A percentile compares a stretch with the other conserved stretches of the same genome.
phyloP scores from a whole-genome alignment of 1,284 basidiomycete species.

The Rhodotorula sp. region DNA sequence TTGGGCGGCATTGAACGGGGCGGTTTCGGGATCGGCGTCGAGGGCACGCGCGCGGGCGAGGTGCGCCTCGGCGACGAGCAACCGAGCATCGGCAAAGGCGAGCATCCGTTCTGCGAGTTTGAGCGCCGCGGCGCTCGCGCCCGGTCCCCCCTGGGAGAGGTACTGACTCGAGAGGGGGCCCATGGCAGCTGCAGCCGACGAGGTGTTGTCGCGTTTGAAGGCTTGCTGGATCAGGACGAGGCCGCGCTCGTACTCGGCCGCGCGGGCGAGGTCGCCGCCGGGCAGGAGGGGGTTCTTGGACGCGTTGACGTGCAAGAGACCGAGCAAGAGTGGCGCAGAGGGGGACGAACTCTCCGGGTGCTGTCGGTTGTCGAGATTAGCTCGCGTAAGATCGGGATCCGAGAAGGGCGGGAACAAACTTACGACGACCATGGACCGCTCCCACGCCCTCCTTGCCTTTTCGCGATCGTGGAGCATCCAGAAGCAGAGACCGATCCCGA shows the following conservation, averaged over 20 bases:
- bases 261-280: conserved; percentile 59
- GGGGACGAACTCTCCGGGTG: conserved; percentile 70
- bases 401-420: conserved; percentile 46
- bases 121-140: conserved; percentile 54
- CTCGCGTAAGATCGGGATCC: not conserved
- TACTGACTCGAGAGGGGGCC: conserved; percentile 58
- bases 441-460: conserved; percentile 80
- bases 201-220: conserved; percentile 72
- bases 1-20: conserved; percentile 53
- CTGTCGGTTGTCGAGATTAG: conserved; percentile 49
- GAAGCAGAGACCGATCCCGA: conserved; percentile 87
- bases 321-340: conserved; percentile 64
- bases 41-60: conserved; percentile 72
- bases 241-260: conserved; percentile 56
- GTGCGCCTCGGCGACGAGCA: conserved; percentile 73
- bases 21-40: conserved; percentile 59
- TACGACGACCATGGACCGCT: conserved; percentile 75
- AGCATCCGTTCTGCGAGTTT: conserved; percentile 90
- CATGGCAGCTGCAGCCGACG: conserved; percentile 71
- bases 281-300: conserved; percentile 64
- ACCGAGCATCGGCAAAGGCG: conserved; percentile 82
- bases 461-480: conserved; percentile 78
- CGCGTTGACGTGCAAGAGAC: conserved; percentile 74
- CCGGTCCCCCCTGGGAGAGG: conserved; percentile 54
- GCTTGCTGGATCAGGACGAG: conserved; percentile 63